Evolutionary conservation across 495 filamentous ascomycete genomes (phyloP), one percentile per base, ranked within the genome.

Genomic region (Cercophora samala): DNA sequence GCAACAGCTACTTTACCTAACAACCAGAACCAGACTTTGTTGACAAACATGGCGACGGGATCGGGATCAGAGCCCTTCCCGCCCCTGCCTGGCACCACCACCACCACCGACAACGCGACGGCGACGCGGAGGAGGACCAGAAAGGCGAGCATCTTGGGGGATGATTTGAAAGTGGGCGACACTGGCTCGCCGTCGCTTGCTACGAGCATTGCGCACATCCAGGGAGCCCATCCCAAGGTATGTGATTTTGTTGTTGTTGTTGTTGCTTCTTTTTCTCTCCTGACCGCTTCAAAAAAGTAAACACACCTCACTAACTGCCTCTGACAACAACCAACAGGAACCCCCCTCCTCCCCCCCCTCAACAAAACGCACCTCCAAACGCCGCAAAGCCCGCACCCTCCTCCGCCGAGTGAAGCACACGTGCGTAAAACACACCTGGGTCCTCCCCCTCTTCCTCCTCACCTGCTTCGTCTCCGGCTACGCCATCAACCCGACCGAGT

Each of bases 371-470:
- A 77, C 79, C 66, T 84, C 81, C 24, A 86, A 85, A 74, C 79
- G 83, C 62, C 81, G 85, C 64, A 86, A 85, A 75, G 85, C 82
- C 19, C 87, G 86, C 59, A 87, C 86, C 13, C 72, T 85, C 63
- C 81, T 91, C 66, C 87, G 87, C 63, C 87, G 89, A 70, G 89
- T 85, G 78, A 89, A 87, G 73, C 80, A 86, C 68, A 85, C 80
- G 64, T 86, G 86, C 64, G 74, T 92, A 69, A 89, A 89, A 73
- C 88, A 92, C 75, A 93, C 90, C 53, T 93, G 90, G 89, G 83
- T 93, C 63, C 85, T 90, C 59, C 95, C 96, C 23, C 83, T 97
- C 19, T 75, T 92, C 64, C 78, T 96, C 42, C 75, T 93, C 67
- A 26, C 82, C 60, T 74, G 89, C 74, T 81, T 93, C 67, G 75